These are phyloP conservation scores for Neocallimastix lanati DNA, from an alignment of 192 early-diverging fungal species.

Conservation along the genomic window DNA sequence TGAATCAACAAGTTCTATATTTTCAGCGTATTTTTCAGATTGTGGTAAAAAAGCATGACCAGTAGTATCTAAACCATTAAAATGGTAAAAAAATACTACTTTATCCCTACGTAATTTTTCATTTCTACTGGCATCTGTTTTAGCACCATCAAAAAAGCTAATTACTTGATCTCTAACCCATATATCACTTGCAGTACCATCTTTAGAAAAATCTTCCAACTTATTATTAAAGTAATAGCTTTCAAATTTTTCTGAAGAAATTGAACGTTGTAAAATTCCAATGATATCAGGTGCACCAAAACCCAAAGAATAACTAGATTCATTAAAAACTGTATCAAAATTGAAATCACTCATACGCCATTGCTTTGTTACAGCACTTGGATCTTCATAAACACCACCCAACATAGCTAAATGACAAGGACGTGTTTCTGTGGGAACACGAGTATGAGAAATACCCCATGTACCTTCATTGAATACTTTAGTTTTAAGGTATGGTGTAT, in stretches of 20 bases:
- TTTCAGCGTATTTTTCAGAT: slow-evolving; percentile 69
- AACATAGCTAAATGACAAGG: slow-evolving; percentile 96
- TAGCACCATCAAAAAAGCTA: slow-evolving; percentile 35
- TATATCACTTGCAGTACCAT: slow-evolving; percentile 65
- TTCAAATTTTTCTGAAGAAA: slow-evolving; percentile 3
- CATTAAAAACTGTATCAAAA: slow-evolving; percentile 92
- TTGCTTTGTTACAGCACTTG: slow-evolving; percentile 91
- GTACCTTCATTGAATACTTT: slow-evolving; percentile 35
- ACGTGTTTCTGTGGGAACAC: slow-evolving; percentile 86
- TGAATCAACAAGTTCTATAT: slow-evolving; percentile 65
- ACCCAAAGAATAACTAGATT: slow-evolving; percentile 84
- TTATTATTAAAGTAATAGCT: slow-evolving; percentile 5
- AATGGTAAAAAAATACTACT: slow-evolving; percentile 81
- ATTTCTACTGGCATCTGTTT: slow-evolving; percentile 18
- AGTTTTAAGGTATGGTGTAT: slow-evolving; percentile 28
- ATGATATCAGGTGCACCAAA: slow-evolving; percentile 95
- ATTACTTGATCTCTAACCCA: slow-evolving; percentile 84
- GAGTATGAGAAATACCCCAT: slow-evolving; percentile 76
- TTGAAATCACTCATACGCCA: slow-evolving; percentile 96
- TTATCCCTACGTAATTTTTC: slow-evolving; percentile 47
- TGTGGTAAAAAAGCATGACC: slow-evolving; percentile 73
- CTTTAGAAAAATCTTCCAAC: slow-evolving; percentile 13
- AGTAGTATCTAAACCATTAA: slow-evolving; percentile 90
- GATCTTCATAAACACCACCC: slow-evolving; percentile 96
- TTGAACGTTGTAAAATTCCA: slow-evolving; percentile 66